Evolutionary conservation across 2,329 filamentous ascomycete genomes (phyloP).

Genomic region (Tolypocladium guangdongense): DNA sequence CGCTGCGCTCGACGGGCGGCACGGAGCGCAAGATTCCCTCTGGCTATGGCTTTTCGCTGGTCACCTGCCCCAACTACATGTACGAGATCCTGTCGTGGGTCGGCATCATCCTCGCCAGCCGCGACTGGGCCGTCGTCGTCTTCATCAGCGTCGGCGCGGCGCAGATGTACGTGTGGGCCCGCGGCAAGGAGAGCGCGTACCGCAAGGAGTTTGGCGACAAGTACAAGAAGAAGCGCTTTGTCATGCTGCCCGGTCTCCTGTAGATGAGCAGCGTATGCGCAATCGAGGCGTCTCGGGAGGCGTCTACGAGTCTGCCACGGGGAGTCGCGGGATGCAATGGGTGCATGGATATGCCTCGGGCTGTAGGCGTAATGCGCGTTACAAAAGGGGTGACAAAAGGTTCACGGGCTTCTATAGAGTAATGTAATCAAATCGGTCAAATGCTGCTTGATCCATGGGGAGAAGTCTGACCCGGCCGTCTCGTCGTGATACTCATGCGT

Average conservation of each 20-base stretch:
- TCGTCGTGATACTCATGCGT: background rate
- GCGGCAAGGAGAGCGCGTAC: constrained; percentile 85
- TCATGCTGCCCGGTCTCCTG: constrained; percentile 69
- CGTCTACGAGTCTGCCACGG: background rate
- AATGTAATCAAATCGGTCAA: background rate
- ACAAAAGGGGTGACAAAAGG: background rate
- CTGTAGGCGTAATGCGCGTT: background rate
- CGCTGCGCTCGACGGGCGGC: constrained; percentile 65
- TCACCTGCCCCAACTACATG: constrained; percentile 96
- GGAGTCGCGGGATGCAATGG: background rate
- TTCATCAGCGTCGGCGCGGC: constrained; percentile 63
- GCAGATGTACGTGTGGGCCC: constrained; percentile 82
- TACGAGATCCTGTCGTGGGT: constrained; percentile 85
- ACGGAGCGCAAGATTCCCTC: constrained; percentile 80
- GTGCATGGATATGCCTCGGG: background rate
- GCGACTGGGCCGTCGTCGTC: constrained; percentile 65
- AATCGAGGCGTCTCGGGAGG: background rate
- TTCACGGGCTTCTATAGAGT: background rate
- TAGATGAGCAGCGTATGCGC: constrained; percentile 24
- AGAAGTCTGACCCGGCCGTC: background rate
- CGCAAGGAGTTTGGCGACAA: constrained; percentile 83
- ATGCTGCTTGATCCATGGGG: background rate
- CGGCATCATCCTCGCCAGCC: constrained; percentile 68
- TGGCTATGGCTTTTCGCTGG: constrained; percentile 73
- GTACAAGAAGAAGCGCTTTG: constrained; percentile 90